Base-by-base conservation (phyloP, 1,139 yeast genomes). In the Yamadazyma diddensiae region DNA sequence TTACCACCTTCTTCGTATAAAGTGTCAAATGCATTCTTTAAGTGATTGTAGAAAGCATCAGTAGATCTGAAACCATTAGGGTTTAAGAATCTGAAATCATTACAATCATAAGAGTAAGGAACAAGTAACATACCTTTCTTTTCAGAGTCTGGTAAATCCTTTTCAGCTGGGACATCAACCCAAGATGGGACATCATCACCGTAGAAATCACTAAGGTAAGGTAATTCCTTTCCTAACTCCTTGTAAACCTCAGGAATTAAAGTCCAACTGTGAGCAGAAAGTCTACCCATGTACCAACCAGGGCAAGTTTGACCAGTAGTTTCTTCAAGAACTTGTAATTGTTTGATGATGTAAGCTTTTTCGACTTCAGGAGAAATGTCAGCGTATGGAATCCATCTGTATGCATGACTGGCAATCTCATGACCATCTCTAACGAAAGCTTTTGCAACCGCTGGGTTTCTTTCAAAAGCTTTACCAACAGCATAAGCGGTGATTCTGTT, bases 341-440 rank as follows among this genome's bases (percentile, higher is more conserved):
- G 47, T 26, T 41, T 38, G 22, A 35, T 29, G 21, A 45, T 45
- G 27, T 45, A 45, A n/a, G 49, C 47, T 26, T 45, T 45, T 31
- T 45, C 50, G 6, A 38, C 33, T 32, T 45, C 50, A 15, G 50
- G 50, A 3, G 40, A 8, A 15, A 39, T 31, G 15, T 39, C 49
- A 22, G 49, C 52, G 37, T 55, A 59, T 26, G 62, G 59, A 37
- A 59, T 53, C 67, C 67, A 61, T 38, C 65, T 49, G 36, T 57
- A 55, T 16, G 64, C 63, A 37, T 61, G 67, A 23, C 61, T 57
- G 5, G 64, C 67, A 35, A 62, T 56, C 36, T 61, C 66, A 41
- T 59, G 64, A 7, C 66, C 67, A 31, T 57, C 64, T 34, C 62
- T 50, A 26, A 54, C 53, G 36, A 56, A 49, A 4, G 65, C 65